Percentiles rank a stretch among this genome's conserved stretches.
Conservation (phyloP, 2,329 filamentous ascomycete genomes). For the Cladophialophora psammophila region DNA sequence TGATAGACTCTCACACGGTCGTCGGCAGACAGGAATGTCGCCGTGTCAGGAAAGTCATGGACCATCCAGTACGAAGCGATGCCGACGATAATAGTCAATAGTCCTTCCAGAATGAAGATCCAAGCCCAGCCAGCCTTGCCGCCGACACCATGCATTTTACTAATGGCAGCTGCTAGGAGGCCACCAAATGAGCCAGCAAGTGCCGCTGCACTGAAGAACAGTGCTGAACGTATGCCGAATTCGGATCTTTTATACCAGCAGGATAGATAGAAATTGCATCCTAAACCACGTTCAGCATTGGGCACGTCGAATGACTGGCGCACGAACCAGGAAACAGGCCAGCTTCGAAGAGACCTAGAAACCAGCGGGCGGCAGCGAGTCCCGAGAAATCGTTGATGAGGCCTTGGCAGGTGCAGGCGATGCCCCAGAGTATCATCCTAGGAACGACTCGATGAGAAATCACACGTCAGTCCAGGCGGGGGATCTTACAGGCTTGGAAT, state of each 20-base stretch:
- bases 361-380: slow-evolving; percentile 56
- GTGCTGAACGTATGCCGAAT: slow-evolving; percentile 64
- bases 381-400: slow-evolving; percentile 50
- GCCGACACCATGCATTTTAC: slow-evolving; percentile 49
- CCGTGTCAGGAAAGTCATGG: slow-evolving; percentile 59
- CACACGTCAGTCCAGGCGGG: too few species aligned
- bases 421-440: slow-evolving; percentile 72
- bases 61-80: slow-evolving; percentile 55
- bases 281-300: slow-evolving; percentile 3
- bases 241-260: slow-evolving; percentile 66
- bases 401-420: slow-evolving; percentile 49
- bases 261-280: slow-evolving; percentile 51
- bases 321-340: slow-evolving; percentile 60
- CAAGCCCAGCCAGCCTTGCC: slow-evolving; percentile 55
- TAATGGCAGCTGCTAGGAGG: slow-evolving; percentile 61
- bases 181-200: slow-evolving; percentile 63
- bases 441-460: too few species aligned
- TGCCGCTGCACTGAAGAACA: slow-evolving; percentile 63
- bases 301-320: too few species aligned
- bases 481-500: background rate
- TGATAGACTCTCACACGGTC: slow-evolving; percentile 49
- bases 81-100: slow-evolving; percentile 48
- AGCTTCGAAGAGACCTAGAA: slow-evolving; percentile 60
- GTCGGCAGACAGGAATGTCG: slow-evolving; percentile 52
- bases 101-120: slow-evolving; percentile 57